phyloP scores from a whole-genome alignment of 768 basidiomycete species.

The Crassisporium funariophilum region DNA sequence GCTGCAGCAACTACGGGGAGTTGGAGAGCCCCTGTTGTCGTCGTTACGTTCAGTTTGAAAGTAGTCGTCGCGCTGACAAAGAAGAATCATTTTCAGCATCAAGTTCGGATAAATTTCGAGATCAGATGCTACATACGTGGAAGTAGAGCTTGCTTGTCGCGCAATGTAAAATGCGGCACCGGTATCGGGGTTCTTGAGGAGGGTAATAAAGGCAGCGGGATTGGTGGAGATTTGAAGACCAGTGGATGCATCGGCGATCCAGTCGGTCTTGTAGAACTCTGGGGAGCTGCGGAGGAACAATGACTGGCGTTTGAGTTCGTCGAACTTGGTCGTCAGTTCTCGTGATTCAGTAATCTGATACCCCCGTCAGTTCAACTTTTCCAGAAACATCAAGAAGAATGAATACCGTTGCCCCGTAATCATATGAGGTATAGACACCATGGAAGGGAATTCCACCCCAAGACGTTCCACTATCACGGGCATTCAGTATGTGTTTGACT shows the following conservation, averaged over 20 bases:
- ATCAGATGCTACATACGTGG: slow-evolving; percentile 48
- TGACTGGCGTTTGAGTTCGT: slow-evolving; percentile 77
- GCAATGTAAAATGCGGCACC: slow-evolving; percentile 67
- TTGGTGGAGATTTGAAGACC: slow-evolving; percentile 45
- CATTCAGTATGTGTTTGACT: neutral
- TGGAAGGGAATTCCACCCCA: slow-evolving; percentile 84
- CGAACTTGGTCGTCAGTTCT: slow-evolving; percentile 64
- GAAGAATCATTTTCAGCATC: neutral
- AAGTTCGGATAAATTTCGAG: neutral
- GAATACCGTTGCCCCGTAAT: slow-evolving; percentile 69
- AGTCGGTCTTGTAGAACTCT: slow-evolving; percentile 79
- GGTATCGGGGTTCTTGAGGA: slow-evolving; percentile 70
- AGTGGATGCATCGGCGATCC: slow-evolving; percentile 63
- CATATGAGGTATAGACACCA: slow-evolving; percentile 79
- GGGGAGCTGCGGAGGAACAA: slow-evolving; percentile 79
- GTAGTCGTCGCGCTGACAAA: slow-evolving; percentile 42
- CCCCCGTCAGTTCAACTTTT: neutral
- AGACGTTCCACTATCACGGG: slow-evolving; percentile 67
- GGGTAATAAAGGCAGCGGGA: slow-evolving; percentile 56
- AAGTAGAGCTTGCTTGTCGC: slow-evolving; percentile 67
- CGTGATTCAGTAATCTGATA: slow-evolving; percentile 64
- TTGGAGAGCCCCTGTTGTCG: slow-evolving; percentile 50
- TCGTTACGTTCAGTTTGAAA: slow-evolving; percentile 65
- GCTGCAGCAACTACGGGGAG: slow-evolving; percentile 55
- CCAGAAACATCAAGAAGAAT: neutral